These are phyloP conservation scores for Lepidopterella palustris DNA, from an alignment of 495 filamentous ascomycete species.

Conservation along the genomic window DNA sequence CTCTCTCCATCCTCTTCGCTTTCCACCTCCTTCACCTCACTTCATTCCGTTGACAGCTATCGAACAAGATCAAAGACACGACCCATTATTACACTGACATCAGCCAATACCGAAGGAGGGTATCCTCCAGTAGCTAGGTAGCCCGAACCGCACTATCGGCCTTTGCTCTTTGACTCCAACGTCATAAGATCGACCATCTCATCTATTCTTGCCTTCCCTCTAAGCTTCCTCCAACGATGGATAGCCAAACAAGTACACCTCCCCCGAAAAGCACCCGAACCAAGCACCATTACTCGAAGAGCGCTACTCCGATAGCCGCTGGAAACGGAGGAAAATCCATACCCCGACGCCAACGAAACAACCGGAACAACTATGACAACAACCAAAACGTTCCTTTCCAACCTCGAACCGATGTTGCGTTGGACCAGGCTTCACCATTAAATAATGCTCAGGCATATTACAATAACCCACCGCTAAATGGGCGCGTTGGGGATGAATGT, in stretches of 20 bases:
- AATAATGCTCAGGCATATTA: not conserved
- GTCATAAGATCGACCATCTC: not conserved
- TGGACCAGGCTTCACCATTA: not conserved
- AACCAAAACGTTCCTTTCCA: not conserved
- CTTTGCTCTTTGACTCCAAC: not conserved
- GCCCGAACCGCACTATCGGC: not conserved
- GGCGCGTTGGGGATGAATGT: not conserved
- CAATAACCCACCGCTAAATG: not conserved
- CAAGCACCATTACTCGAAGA: constrained; percentile 24
- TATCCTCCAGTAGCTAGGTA: not conserved
- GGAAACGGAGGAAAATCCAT: constrained; percentile 5
- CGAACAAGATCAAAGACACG: not conserved
- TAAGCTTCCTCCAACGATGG: constrained; percentile 12
- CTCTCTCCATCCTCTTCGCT: constrained; percentile 10
- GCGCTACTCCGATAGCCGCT: constrained; percentile 11
- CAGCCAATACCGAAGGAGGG: not conserved
- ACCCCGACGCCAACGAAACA: constrained; percentile 12
- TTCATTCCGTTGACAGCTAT: not conserved
- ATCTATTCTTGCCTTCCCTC: not conserved
- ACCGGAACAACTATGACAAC: constrained; percentile 10
- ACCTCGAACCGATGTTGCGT: not conserved
- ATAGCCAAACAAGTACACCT: constrained; percentile 10
- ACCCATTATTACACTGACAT: not conserved
- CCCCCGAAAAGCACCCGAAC: constrained; percentile 17
- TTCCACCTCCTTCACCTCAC: constrained; percentile 2